Evolutionary conservation across 352 stramenopile species (phyloP).

Genomic region (Globisporangium paroecandrum): DNA sequence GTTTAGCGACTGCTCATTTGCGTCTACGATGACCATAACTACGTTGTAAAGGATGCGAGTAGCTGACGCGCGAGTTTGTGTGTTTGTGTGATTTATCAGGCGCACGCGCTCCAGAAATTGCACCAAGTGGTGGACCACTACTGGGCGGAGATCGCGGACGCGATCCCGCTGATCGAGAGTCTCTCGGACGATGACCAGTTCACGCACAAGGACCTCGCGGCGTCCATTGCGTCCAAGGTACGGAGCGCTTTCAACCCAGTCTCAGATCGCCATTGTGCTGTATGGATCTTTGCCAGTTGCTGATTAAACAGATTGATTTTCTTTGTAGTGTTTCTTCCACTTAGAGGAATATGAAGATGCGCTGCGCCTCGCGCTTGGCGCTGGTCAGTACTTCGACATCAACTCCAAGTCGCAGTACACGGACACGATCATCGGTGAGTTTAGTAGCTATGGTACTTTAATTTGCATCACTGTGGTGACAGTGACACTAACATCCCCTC

Average conservation of each 20-base stretch:
- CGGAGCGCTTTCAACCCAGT: background rate
- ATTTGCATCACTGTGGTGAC: background rate
- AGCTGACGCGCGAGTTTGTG: constrained; percentile 10
- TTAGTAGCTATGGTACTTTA: background rate
- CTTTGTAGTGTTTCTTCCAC: constrained; percentile 95
- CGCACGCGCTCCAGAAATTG: constrained; percentile 90
- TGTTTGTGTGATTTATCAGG: constrained; percentile 33
- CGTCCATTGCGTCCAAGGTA: constrained; percentile 88
- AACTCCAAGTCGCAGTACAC: constrained; percentile 94
- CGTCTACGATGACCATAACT: background rate
- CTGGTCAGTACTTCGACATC: constrained; percentile 95
- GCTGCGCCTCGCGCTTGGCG: constrained; percentile 92
- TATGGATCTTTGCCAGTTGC: background rate
- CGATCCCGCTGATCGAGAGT: constrained; percentile 90
- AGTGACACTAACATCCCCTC: background rate
- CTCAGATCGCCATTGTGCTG: background rate
- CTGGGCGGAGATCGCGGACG: constrained; percentile 93
- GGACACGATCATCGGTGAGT: constrained; percentile 93
- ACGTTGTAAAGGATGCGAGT: background rate
- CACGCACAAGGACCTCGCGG: constrained; percentile 86
- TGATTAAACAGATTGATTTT: constrained; percentile 12
- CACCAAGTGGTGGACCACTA: constrained; percentile 91
- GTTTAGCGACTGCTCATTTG: background rate
- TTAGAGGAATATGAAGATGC: constrained; percentile 97
- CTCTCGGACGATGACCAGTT: constrained; percentile 94